Evolutionary conservation across 257 asterid genomes (phyloP).

Genomic region (Plectranthus barbatus): DNA sequence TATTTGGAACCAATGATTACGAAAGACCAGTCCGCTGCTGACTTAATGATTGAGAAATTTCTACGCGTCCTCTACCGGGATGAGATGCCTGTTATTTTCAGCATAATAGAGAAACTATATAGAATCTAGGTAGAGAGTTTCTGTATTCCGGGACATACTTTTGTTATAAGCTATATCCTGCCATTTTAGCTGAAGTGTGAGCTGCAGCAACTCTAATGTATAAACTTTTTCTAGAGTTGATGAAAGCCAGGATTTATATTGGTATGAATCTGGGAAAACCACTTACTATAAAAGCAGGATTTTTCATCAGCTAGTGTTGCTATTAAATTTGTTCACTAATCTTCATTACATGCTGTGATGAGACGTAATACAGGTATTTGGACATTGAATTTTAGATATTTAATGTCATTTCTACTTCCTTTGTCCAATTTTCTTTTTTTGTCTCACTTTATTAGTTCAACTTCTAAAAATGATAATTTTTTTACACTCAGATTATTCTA

Average conservation of each 20-base stretch:
- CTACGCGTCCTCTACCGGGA: slow-evolving; percentile 5
- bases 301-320: not conserved
- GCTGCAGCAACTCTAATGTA: slow-evolving; percentile 8
- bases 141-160: too few relatives aligned
- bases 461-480: too few relatives aligned
- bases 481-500: too few relatives aligned
- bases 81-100: not conserved
- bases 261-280: too few relatives aligned
- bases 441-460: too few relatives aligned
- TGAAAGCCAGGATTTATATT: slow-evolving; percentile 9
- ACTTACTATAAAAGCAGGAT: slow-evolving; percentile 3
- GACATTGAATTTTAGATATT: not conserved
- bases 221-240: slow-evolving; percentile 12
- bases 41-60: slow-evolving; percentile 21
- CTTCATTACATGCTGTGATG: not conserved
- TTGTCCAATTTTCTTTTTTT: too few relatives aligned
- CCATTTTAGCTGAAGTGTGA: not conserved
- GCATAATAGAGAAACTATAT: slow-evolving; percentile 10
- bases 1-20: slow-evolving; percentile 63
- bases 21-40: slow-evolving; percentile 15
- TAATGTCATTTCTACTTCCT: too few relatives aligned
- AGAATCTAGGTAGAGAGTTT: slow-evolving; percentile 15
- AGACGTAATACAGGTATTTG: not conserved
- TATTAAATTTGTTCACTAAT: not conserved
- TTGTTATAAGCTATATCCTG: not conserved